Percentiles rank a stretch among this genome's conserved stretches.
phyloP scores from a whole-genome alignment of 108 stramenopile species.

The Nitzschia sp. region DNA sequence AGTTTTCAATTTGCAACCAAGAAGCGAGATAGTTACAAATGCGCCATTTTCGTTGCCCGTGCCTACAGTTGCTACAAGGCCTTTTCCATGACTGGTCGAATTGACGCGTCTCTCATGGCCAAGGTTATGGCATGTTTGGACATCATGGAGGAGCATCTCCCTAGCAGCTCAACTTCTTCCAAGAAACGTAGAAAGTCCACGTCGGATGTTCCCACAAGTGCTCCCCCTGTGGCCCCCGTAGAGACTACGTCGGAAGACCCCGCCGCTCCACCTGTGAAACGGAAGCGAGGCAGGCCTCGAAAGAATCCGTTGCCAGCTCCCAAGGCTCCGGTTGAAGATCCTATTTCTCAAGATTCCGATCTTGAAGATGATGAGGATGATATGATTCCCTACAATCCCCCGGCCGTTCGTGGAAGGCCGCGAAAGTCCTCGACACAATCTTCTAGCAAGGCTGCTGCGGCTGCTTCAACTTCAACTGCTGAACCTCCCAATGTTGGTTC shows the following conservation, averaged over 20 bases:
- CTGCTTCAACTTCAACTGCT: neutral
- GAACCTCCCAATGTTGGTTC: neutral
- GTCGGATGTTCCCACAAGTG: neutral
- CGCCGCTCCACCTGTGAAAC: conserved; percentile 3
- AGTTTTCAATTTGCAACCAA: conserved; percentile 23
- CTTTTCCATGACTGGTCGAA: neutral
- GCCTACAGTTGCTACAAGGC: conserved; percentile 26
- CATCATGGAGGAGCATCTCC: conserved; percentile 30
- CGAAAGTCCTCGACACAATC: conserved; percentile 1
- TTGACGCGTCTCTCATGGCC: conserved; percentile 3
- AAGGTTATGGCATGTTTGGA: conserved; percentile 27
- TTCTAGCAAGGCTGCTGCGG: neutral
- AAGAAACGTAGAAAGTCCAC: conserved; percentile 19
- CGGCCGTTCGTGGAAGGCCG: neutral
- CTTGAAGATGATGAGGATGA: conserved; percentile 18
- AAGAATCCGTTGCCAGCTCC: conserved; percentile 11
- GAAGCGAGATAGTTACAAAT: conserved; percentile 33
- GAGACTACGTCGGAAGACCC: neutral
- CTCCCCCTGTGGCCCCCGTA: neutral
- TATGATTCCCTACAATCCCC: conserved; percentile 19
- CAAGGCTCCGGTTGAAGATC: conserved; percentile 2
- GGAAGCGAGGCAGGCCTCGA: conserved; percentile 28
- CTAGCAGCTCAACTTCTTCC: neutral
- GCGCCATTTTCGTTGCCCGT: conserved; percentile 37
- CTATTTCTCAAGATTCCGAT: conserved; percentile 2